A percentile compares a stretch with the other conserved stretches of the same genome.
Conservation (phyloP, 495 filamentous ascomycete species). For the Aspergillus haitiensis region DNA sequence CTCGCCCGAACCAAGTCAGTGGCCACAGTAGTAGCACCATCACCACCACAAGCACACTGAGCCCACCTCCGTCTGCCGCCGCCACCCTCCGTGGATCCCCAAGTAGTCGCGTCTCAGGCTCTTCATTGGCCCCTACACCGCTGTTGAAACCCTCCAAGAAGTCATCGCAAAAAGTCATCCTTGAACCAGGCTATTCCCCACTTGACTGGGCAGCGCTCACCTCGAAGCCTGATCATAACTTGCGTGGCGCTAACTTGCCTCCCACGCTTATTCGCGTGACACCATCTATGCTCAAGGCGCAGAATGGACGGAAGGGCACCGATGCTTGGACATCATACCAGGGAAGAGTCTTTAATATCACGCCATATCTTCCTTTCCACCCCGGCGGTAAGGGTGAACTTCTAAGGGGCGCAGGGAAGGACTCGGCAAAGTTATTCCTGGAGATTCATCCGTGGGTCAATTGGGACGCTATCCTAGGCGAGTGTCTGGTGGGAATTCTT, state of each 20-base stretch:
- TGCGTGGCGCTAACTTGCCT: constrained; percentile 60
- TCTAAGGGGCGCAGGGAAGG: constrained; percentile 71
- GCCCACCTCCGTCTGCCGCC: constrained; percentile 38
- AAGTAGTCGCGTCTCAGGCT: constrained; percentile 32
- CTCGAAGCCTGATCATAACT: constrained; percentile 61
- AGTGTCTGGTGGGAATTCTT: constrained; percentile 82
- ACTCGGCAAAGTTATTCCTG: constrained; percentile 73
- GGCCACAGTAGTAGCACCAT: neutral
- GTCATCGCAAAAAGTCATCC: constrained; percentile 60
- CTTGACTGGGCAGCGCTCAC: constrained; percentile 91
- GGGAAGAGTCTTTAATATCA: constrained; percentile 90
- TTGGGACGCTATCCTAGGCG: constrained; percentile 87
- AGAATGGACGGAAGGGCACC: constrained; percentile 76
- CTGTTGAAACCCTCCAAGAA: constrained; percentile 39
- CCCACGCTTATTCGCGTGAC: constrained; percentile 64
- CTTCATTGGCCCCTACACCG: constrained; percentile 37
- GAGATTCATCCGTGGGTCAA: constrained; percentile 98
- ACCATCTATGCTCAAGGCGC: constrained; percentile 69
- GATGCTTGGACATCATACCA: constrained; percentile 87
- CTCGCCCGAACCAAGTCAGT: constrained; percentile 17
- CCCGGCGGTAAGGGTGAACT: constrained; percentile 89
- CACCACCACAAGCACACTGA: constrained; percentile 21
- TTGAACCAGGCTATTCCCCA: constrained; percentile 85
- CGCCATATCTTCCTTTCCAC: constrained; percentile 85
- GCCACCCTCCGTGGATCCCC: constrained; percentile 34